Evolutionary conservation across 192 early-diverging fungal species (phyloP), one percentile per base, ranked within the genome.

Genomic region (Backusella macrospora): DNA sequence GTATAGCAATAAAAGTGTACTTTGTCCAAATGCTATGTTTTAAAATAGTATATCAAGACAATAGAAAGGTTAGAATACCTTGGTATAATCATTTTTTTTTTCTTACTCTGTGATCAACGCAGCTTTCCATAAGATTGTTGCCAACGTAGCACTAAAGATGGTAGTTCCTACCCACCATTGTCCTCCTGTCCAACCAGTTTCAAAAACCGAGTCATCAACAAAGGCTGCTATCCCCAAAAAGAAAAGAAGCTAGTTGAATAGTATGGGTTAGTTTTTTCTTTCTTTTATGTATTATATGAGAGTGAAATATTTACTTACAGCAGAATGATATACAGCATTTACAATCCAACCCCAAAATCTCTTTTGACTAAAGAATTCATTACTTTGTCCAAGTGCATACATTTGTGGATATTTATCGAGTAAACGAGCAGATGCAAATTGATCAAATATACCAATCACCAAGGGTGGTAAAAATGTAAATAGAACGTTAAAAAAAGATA

Each of bases 341-440:
- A 86, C 55, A 16, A 95, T 93, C 92, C 94, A 97, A 29, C 89
- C 88, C 95, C 96, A 97, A 82, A 99, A 99, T 23, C 87, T 82
- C 46, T 83, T 84, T 65, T 91, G 90, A 81, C 95, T 96, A 85
- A 97, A 93, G 47, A 76, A 76, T 15, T 76, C 74, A 23, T 80
- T 80, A n/a, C 46, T 70, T 45, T 80, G 75, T 21, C 79, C 79
- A 26, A 80, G 72, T 80, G 87, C 86, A 87, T 97, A 98, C 80
- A 98, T 86, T 79, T 98, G 95, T 2, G 96, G 96, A 78, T 98
- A 98, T 71, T 89, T 88, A 78, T 95, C 96, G 18, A 98, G 85
- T 77, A 91, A 90, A 65, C 96, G 87, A 29, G 94, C 92, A 55
- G 87, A 90, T 29, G 95, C 86, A 79, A 91, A 93, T 80, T 96